phyloP scores from a whole-genome alignment of 2,329 filamentous ascomycete genomes.

The Gnomoniopsis sp. region DNA sequence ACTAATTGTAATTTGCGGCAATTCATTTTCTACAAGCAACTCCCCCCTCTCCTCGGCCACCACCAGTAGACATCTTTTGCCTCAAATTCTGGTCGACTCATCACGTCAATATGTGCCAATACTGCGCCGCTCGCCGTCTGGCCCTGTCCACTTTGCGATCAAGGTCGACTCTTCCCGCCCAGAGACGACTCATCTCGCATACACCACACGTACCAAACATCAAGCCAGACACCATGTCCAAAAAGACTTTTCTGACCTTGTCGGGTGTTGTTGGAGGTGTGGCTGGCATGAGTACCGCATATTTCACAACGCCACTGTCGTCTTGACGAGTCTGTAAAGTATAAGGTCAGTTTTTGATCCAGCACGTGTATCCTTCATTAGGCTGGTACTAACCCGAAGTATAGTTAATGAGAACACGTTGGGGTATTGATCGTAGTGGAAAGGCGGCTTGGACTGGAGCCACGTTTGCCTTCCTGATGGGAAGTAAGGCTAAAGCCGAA shows the following conservation, averaged over 20 bases:
- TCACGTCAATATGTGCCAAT: background rate
- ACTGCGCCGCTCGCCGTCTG: background rate
- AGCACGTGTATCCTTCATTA: too few relatives aligned
- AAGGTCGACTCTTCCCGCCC: background rate
- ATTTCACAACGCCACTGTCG: background rate
- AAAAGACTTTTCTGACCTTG: background rate
- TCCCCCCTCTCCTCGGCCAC: background rate
- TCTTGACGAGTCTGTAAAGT: background rate
- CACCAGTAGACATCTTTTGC: background rate
- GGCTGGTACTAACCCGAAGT: too few relatives aligned
- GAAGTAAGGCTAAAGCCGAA: too few relatives aligned
- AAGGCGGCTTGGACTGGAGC: too few relatives aligned
- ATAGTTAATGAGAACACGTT: too few relatives aligned
- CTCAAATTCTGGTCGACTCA: background rate
- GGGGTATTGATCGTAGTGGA: too few relatives aligned
- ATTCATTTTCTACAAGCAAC: slow-evolving; percentile 14
- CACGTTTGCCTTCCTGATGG: too few relatives aligned
- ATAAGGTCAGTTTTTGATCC: background rate
- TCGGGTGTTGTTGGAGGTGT: background rate
- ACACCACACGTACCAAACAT: background rate
- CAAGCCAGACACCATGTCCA: background rate
- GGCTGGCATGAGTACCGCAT: background rate
- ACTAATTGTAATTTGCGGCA: slow-evolving; percentile 18
- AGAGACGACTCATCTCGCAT: background rate
- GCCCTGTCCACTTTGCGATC: slow-evolving; percentile 3